Evolutionary conservation across 2,329 filamentous ascomycete species (phyloP).

Genomic region (Fusarium musae): DNA sequence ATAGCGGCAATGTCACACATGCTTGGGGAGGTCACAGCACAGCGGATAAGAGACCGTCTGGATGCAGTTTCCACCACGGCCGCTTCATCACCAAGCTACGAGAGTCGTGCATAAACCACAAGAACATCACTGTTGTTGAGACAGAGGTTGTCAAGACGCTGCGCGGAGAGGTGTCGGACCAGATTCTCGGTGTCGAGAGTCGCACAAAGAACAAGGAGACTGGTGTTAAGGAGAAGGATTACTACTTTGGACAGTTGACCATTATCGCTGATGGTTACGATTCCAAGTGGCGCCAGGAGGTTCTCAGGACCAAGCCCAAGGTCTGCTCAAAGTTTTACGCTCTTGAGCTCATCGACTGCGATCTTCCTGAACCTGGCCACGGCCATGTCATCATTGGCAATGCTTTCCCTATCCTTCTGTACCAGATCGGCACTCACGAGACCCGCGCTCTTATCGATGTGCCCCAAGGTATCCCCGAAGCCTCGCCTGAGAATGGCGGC

Average conservation of each 20-base stretch:
- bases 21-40: constrained; percentile 51
- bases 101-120: constrained; percentile 75
- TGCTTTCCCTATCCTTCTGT: constrained; percentile 82
- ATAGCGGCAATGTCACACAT: constrained; percentile 54
- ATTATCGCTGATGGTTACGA: constrained; percentile 92
- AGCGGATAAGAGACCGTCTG: constrained; percentile 65
- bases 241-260: constrained; percentile 89
- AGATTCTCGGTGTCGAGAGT: constrained; percentile 86
- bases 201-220: constrained; percentile 69
- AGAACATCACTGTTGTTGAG: constrained; percentile 91
- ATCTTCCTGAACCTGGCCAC: constrained; percentile 77
- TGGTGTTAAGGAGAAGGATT: constrained; percentile 70
- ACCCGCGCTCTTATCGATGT: constrained; percentile 92
- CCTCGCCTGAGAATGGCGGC: constrained; percentile 79
- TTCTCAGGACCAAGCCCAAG: constrained; percentile 78
- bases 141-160: constrained; percentile 84
- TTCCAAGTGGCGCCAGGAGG: constrained; percentile 88
- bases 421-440: constrained; percentile 96
- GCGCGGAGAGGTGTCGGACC: constrained; percentile 71
- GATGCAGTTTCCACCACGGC: constrained; percentile 91
- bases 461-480: constrained; percentile 79
- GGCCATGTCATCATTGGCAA: constrained; percentile 90
- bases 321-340: constrained; percentile 98
- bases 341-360: constrained; percentile 89
- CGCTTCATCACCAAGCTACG: constrained; percentile 88